Evolutionary conservation across 2,329 filamentous ascomycete species (phyloP), one percentile per base, ranked within the genome.

Genomic region (Colletotrichum truncatum): DNA sequence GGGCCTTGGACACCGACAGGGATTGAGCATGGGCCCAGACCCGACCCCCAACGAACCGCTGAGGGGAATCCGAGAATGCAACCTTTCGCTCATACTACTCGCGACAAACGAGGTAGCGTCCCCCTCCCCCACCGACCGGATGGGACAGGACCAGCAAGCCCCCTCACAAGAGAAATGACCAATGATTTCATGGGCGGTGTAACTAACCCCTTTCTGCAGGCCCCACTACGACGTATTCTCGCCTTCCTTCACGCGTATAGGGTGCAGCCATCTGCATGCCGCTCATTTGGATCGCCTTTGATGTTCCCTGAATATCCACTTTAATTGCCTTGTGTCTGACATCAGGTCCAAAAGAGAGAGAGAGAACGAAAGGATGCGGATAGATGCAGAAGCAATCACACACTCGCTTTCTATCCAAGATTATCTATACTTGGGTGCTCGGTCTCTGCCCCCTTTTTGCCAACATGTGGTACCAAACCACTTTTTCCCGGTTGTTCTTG

Each of bases 241-340:
- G 32, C 34, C 32, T 4, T 16, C 8, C 28, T 36, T 49, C 48
- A 36, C 62, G 26, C 62, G 49, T 62, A 49, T 62, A 39, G 21
- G 34, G 43, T 49, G 36, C 39, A 41, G 18, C 32, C 25, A 55
- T 55, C 55, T 61, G 54, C 55, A 64, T 36, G 11, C 41, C 41
- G 62, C 56, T 32, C 49, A 51, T 65, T 65, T 23, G 41, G 49
- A 65, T 65, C 49, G 57, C 36, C 57, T 48, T 21, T 16, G 14
- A 23, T 49, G 48, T 25, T 41, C 11, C 32, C 32, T 21, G 39
- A 23, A 7, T n/a, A 7, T 52, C 30, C 55, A 45, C 55, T 39
- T 64, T 60, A n/a, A 28, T 39, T 11, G 38, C 25, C 12, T 25
- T 21, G 14, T 23, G 26, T 30, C n/a, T n/a, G n/a, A n/a, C n/a